A percentile compares a stretch with the other conserved stretches of the same genome.
phyloP scores from a whole-genome alignment of 2,329 filamentous ascomycete species.

The Cladosporium colombiae region DNA sequence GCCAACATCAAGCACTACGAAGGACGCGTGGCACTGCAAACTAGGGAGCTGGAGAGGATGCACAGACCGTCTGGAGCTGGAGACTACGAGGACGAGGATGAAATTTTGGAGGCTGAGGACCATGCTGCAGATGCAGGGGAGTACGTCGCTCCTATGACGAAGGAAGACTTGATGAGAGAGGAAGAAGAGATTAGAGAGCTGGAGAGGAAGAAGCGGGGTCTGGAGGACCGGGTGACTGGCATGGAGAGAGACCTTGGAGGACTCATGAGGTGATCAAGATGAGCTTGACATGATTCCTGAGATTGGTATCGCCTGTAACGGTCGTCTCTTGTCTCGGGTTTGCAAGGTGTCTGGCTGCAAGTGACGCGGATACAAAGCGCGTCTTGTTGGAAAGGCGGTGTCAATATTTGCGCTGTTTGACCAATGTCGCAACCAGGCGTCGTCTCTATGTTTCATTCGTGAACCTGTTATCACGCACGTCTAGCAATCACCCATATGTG shows the following conservation, averaged over 20 bases:
- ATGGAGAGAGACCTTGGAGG: conserved; percentile 70
- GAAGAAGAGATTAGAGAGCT: conserved; percentile 68
- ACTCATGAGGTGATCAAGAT: conserved; percentile 50
- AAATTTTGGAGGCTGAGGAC: conserved; percentile 54
- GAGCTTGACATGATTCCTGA: neutral
- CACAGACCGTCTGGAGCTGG: conserved; percentile 52
- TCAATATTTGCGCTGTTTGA: neutral
- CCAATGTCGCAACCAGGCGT: neutral
- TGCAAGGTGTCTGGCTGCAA: neutral
- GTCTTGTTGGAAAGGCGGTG: too few relatives aligned
- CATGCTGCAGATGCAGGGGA: conserved; percentile 35
- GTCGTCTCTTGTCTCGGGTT: neutral
- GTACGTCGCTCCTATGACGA: conserved; percentile 54
- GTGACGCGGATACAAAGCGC: neutral
- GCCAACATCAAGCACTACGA: conserved; percentile 81
- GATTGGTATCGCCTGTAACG: neutral
- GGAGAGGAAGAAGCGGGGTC: conserved; percentile 61
- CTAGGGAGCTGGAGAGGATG: conserved; percentile 70
- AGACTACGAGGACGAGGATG: conserved; percentile 46
- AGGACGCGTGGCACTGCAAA: conserved; percentile 73
- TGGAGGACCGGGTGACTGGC: conserved; percentile 65
- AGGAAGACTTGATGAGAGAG: conserved; percentile 68
- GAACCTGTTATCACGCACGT: neutral
- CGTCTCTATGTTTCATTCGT: too few relatives aligned
- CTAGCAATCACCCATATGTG: neutral